Conservation (phyloP, 2,329 filamentous ascomycete species). For the Exophiala xenobiotica region DNA sequence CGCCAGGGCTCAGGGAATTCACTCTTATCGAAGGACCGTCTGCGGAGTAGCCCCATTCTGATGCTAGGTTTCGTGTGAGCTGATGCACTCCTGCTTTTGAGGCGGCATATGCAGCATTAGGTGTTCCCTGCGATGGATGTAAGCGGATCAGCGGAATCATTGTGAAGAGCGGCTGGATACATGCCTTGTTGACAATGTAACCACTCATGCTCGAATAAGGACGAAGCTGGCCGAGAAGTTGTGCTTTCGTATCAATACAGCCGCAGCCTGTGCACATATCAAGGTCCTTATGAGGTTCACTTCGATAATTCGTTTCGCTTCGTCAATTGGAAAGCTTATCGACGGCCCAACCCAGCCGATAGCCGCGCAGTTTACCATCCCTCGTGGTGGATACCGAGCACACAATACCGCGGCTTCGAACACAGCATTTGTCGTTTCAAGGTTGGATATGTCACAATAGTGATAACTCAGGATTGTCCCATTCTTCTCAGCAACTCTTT, state of each 20-base stretch:
- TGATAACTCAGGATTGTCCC: not conserved
- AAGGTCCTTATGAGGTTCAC: slow-evolving; percentile 67
- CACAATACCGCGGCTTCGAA: not conserved
- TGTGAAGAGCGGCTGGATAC: no score
- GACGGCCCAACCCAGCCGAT: slow-evolving; percentile 1
- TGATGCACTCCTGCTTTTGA: slow-evolving; percentile 67
- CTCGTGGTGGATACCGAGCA: slow-evolving; percentile 35
- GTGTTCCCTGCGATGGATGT: not conserved
- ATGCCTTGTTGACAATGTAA: slow-evolving; percentile 63
- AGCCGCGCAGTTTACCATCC: slow-evolving; percentile 16
- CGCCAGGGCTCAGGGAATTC: slow-evolving; percentile 53
- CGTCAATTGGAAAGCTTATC: slow-evolving; percentile 56
- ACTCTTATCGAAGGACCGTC: slow-evolving; percentile 44
- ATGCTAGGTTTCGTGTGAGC: slow-evolving; percentile 61
- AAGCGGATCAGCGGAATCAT: no score
- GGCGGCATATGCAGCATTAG: slow-evolving; percentile 63
- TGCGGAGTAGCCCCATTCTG: slow-evolving; percentile 67
- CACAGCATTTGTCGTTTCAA: not conserved
- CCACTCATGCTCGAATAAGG: slow-evolving; percentile 75
- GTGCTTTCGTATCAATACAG: slow-evolving; percentile 29
- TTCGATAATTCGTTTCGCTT: slow-evolving; percentile 60
- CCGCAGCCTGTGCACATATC: slow-evolving; percentile 47
- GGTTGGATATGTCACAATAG: slow-evolving; percentile 8
- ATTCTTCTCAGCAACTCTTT: not conserved
- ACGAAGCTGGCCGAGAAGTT: slow-evolving; percentile 66